Base-by-base conservation (phyloP, 208 protist genomes). In the Acanthamoeba royreba region DNA sequence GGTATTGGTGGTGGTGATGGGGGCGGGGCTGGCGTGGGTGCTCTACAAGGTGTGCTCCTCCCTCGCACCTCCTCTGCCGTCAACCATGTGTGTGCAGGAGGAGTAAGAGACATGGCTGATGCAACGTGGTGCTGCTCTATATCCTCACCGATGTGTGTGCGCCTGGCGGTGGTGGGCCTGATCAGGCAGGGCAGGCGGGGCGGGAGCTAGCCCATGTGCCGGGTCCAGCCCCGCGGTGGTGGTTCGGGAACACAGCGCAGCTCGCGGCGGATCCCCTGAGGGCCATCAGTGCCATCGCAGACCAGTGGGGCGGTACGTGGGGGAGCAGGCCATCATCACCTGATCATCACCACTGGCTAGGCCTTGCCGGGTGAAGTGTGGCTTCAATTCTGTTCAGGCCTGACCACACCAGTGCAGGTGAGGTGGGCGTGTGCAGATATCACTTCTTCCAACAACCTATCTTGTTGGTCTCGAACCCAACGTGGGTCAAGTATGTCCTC, bases 361-460 rank as follows among this genome's bases (percentile, higher is more conserved):
- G n/a, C n/a, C n/a, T n/a, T n/a, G n/a, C n/a, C n/a, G n/a, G n/a
- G n/a, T n/a, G n/a, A n/a, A n/a, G n/a, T n/a, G n/a, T n/a, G n/a
- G 3, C 38, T 4, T 8, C 2, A 2, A n/a, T 8, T 47, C 13
- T 47, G 2, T 7, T 0, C 19, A 17, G 69, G n/a, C 69, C 38
- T 47, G 69, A 17, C 38, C 69, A 45, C 35, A 1, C 38, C 38
- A 17, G 61, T 38, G 40, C 69, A 47, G 72, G 72, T 5, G 81
- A 89, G 31, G 83, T 69, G 42, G 83, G 83, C 0, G 83, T 89
- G 35, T 89, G 52, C 35, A 4, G 52, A 22, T 89, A 89, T 38
- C 83, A 69, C 33, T 89, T 69, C 83, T 89, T 89, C 83, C 5
- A 31, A 22, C 83, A 89, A 38, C 83, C 83, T 0, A 89, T 89